Base-by-base conservation (phyloP, 306 rosid genomes). In the Cyamopsis tetragonoloba region DNA sequence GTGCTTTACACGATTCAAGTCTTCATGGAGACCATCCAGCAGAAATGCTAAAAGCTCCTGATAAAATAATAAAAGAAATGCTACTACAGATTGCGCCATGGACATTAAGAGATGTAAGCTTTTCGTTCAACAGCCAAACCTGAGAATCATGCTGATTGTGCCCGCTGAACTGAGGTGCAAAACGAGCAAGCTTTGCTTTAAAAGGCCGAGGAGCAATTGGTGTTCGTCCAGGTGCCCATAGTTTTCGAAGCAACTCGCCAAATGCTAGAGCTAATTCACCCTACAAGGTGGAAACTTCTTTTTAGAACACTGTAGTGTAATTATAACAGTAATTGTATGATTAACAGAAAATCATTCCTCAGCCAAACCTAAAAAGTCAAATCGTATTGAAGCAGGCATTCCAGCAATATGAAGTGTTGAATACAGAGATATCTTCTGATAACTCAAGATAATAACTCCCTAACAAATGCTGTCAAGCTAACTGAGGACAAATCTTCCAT, bases 131-230 rank as follows among this genome's bases (percentile, higher is more conserved):
- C 55, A 32, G 64, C 46, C 74, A 62, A 87, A 92, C 98, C 98
- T 93, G 98, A 74, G 98, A 93, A 86, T 93, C 98, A 44, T 93
- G 98, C 74, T 93, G 98, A 82, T 89, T 93, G 81, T 93, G 89
- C 49, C 98, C 98, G 62, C 96, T 89, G 78, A 93, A 93, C 77
- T 93, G 98, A 55, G 98, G 98, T 42, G 98, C 98, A 89, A 93
- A 93, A 54, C 98, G 98, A 72, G 92, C 97, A 75, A 93, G 98
- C 78, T 88, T 93, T 28, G 89, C 53, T 80, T 89, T 93, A 69
- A 93, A 93, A 65, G 97, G 89, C 43, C 97, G 88, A 69, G 98
- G 98, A 71, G 98, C 93, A 57, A 93, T 81, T 12, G 98, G 95
- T 20, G 86, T 83, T 61, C 97, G 76, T 48, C 97, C 97, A 70